Conservation (phyloP, 2,329 filamentous ascomycete species). For the Ophiocordyceps unilateralis region DNA sequence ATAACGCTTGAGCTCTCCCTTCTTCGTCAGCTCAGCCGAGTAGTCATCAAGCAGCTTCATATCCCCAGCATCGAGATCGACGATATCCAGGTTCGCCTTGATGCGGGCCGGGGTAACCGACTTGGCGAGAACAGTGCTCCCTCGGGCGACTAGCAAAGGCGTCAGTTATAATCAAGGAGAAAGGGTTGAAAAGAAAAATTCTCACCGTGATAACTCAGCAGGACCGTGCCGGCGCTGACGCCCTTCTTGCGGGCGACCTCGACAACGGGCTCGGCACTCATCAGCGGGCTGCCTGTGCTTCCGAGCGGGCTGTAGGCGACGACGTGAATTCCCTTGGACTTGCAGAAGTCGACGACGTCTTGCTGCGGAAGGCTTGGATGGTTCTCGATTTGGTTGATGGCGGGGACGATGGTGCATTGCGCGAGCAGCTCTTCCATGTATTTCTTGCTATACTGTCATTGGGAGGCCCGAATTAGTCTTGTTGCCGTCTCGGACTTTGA, state of each 20-base stretch:
- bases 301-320: constrained; percentile 57
- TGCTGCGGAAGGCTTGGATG: constrained; percentile 55
- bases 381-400: constrained; percentile 60
- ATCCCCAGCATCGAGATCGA: constrained; percentile 48
- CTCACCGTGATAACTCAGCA: constrained; percentile 58
- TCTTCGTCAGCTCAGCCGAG: constrained; percentile 29
- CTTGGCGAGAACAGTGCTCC: constrained; percentile 56
- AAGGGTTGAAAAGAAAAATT: constrained; percentile 3
- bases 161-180: not conserved
- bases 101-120: constrained; percentile 53
- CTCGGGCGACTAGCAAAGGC: constrained; percentile 39
- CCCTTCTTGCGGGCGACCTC: constrained; percentile 48
- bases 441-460: constrained; percentile 30
- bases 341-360: constrained; percentile 53
- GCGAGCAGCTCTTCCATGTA: constrained; percentile 39
- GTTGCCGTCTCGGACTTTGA: not conserved
- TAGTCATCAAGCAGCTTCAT: constrained; percentile 39
- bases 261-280: constrained; percentile 44
- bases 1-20: constrained; percentile 39
- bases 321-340: constrained; percentile 49
- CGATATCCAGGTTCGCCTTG: constrained; percentile 49
- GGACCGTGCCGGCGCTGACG: constrained; percentile 40
- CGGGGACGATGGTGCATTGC: constrained; percentile 36
- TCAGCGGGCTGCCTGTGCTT: constrained; percentile 45
- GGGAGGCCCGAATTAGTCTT: not conserved